Conservation (phyloP, 495 filamentous ascomycete species). For the Thermothielavioides terrestris region DNA sequence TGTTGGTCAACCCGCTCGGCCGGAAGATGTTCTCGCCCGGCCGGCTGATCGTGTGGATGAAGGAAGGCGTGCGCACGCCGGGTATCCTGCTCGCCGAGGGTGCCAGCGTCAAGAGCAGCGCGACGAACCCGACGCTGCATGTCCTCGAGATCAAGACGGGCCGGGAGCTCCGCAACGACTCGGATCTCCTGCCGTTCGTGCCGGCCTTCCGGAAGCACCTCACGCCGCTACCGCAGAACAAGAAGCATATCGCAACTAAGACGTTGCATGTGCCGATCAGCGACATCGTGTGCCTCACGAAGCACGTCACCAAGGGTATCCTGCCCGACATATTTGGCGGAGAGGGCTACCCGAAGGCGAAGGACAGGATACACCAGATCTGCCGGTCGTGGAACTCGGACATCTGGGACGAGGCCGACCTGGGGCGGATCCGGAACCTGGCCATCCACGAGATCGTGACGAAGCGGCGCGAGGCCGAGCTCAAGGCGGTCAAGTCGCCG, state of each 20-base stretch:
- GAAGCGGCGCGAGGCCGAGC: constrained; percentile 53
- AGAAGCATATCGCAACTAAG: constrained; percentile 56
- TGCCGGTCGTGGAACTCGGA: constrained; percentile 60
- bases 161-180: constrained; percentile 56
- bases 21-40: constrained; percentile 66
- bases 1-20: constrained; percentile 67
- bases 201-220: constrained; percentile 54
- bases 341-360: constrained; percentile 33
- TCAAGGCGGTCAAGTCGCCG: constrained; percentile 46
- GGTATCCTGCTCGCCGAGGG: constrained; percentile 75
- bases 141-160: constrained; percentile 64
- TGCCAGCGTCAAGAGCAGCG: constrained; percentile 44
- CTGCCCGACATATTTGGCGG: constrained; percentile 44
- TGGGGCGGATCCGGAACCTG: constrained; percentile 68
- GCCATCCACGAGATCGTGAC: constrained; percentile 63
- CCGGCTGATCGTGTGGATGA: constrained; percentile 59
- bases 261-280: constrained; percentile 53
- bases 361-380: constrained; percentile 54
- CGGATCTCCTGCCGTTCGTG: constrained; percentile 72
- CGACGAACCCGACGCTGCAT: constrained; percentile 55
- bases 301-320: constrained; percentile 56
- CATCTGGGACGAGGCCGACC: constrained; percentile 82
- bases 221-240: constrained; percentile 47
- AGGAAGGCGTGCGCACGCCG: constrained; percentile 69
- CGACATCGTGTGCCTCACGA: constrained; percentile 77